Base-by-base conservation (phyloP, 2,329 filamentous ascomycete genomes). In the Rhynchosporium agropyri region DNA sequence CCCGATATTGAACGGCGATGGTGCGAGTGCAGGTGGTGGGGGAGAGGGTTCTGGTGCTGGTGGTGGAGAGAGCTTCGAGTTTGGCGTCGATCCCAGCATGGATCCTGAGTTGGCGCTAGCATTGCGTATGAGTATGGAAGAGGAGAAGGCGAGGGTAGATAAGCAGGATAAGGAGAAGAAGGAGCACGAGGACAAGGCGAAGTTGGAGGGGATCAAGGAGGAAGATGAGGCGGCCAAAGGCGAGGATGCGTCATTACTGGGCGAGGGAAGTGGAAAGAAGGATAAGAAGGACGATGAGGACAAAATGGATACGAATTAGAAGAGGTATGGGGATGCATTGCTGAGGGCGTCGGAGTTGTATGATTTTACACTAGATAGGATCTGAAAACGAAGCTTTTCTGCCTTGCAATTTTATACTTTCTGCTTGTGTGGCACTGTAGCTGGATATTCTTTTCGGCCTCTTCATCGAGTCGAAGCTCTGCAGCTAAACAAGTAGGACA, bases 61-160 rank as follows among this genome's bases (percentile, higher is more conserved):
- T 20, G 20, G 20, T 62, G 84, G 80, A 40, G 83, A 83, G 69
- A 84, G 83, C 61, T 96, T 92, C 71, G 90, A 92, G 70, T 96
- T 96, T 75, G 92, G 91, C 68, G 91, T 97, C 69, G 95, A 98
- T 76, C 93, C 94, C 13, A 89, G 89, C 60, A 84, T 93, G 73
- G 95, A 99, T 74, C 95, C 95, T 3, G 95, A 99, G 77, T 81
- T 99, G 73, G 95, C 95, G 28, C 85, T 99, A 70, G 95, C 95
- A 58, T 81, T 99, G 75, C 88, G 95, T 67, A 97, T 99, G 92
- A 96, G 91, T 77, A 92, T 96, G 85, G 95, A 99, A 76, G 95
- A 99, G 76, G 95, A 99, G 79, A 96, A 96, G 80, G 93, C 93
- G 65, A 83, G 95, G 72, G 89, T 96, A 78, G 93, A 97, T 76